Base-by-base conservation (phyloP, 1,284 basidiomycete genomes). In the Pholiota adiposa region DNA sequence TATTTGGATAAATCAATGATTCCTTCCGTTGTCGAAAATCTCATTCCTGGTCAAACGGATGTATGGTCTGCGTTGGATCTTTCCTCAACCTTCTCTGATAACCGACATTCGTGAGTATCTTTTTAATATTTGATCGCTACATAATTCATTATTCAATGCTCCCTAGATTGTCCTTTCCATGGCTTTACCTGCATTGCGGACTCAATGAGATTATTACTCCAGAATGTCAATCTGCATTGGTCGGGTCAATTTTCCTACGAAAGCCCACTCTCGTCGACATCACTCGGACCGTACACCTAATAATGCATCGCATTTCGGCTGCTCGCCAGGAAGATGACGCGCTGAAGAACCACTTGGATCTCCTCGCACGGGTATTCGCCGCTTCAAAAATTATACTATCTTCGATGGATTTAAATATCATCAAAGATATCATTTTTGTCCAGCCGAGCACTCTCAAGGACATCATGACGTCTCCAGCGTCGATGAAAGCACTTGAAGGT, bases 1-100 rank as follows among this genome's bases (percentile, higher is more conserved):
- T 73, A 71, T 14, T 71, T 85, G n/a, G 68, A 84, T 60, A 67
- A 70, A 1, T 75, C 79, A 0, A 76, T 81, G 0, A 54, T 87
- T 3, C 67, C 67, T n/a, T 73, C 77, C 51, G 59, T 90, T 3
- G 63, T 77, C 33, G 73, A 80, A 55, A 70, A 75, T 62, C 54
- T 87, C 12, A 69, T 79, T 66, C 82, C 85, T 4, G 65, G 69
- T n/a, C 63, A 75, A 36, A 70, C 68, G 14, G 68, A 75, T 2
- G 58, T 88, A 7, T 85, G 82, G 81, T 67, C 73, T 14, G 73
- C 69, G 19, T 34, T 74, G 9, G 65, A 73, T 44, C 38, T 78
- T 19, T 40, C 50, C 34, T 65, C 64, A 7, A 43, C 53, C 12
- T 53, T 76, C 12, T 66, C 65, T 6, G 53, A 61, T n/a, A 36